A percentile compares a stretch with the other conserved stretches of the same genome.
These are phyloP conservation scores for Quaeritorhiza haematococci DNA, from an alignment of 371 early-diverging fungal genomes.

Conservation along the genomic window DNA sequence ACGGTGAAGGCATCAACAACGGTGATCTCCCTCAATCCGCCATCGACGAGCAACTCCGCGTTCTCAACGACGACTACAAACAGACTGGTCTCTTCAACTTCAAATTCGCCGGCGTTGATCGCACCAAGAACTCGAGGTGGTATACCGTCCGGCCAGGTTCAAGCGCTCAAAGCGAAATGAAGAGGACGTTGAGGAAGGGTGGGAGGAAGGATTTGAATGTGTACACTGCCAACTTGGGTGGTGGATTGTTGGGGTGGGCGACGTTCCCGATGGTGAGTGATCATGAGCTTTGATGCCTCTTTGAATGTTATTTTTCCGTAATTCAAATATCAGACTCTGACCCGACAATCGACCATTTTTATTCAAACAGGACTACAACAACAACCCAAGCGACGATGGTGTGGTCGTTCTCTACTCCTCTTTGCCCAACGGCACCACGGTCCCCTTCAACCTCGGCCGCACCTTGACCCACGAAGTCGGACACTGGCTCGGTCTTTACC, in stretches of 20 bases:
- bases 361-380: background rate
- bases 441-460: conserved; percentile 5
- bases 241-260: conserved; percentile 13
- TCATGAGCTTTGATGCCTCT: no score
- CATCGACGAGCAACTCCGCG: conserved; percentile 7
- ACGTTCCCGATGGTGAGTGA: no score
- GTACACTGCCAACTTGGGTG: conserved; percentile 12
- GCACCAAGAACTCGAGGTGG: conserved; percentile 2
- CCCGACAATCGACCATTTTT: no score
- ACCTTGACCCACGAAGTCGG: conserved; percentile 15
- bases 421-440: background rate
- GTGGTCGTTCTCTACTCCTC: conserved; percentile 7
- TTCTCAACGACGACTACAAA: conserved; percentile 13
- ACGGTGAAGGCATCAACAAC: background rate
- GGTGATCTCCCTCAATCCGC: conserved; percentile 2
- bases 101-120: background rate
- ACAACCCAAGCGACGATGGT: conserved; percentile 3
- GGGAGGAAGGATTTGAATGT: conserved; percentile 4
- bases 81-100: background rate
- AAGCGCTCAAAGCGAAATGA: conserved; percentile 3
- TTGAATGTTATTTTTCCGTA: no score
- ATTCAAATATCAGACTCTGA: no score
- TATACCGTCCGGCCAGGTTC: conserved; percentile 3
- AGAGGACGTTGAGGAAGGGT: conserved; percentile 6
- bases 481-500: conserved; percentile 16